Evolutionary conservation across 176 grass and related monocot genomes (phyloP).

Genomic region (Eremochloa ophiuroides): DNA sequence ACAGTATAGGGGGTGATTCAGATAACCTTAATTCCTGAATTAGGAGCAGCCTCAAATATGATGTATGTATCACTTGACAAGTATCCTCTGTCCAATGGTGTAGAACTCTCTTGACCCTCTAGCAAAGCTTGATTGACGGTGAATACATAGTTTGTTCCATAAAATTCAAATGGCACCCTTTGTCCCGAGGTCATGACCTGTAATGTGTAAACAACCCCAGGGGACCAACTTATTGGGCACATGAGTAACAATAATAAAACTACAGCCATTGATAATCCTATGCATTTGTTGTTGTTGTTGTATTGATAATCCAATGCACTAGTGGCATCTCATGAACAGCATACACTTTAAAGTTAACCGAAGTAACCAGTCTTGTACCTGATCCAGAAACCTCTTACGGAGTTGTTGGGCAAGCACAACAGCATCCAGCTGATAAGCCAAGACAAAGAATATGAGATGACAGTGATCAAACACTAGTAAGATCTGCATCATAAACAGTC

Average conservation of each 20-base stretch:
- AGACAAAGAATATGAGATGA: constrained; percentile 29
- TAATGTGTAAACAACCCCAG: constrained; percentile 36
- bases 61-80: constrained; percentile 84
- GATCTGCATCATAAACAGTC: background rate
- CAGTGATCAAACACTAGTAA: background rate
- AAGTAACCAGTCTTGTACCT: constrained; percentile 41
- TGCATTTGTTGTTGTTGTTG: too few species aligned
- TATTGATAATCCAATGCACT: background rate
- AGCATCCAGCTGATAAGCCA: constrained; percentile 78
- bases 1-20: constrained; percentile 2
- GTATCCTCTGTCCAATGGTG: constrained; percentile 71
- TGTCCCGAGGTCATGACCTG: constrained; percentile 87
- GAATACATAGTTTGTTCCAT: constrained; percentile 93
- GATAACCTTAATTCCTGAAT: constrained; percentile 95
- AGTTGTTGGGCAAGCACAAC: constrained; percentile 86
- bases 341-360: background rate
- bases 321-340: background rate
- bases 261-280: background rate
- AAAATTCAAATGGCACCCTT: constrained; percentile 95
- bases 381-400: constrained; percentile 72
- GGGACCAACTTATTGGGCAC: background rate
- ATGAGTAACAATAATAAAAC: constrained; percentile 4
- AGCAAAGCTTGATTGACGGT: constrained; percentile 87
- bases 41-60: constrained; percentile 90
- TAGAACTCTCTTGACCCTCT: constrained; percentile 81